Percentiles rank a stretch among this genome's conserved stretches.
Evolutionary conservation across 2,329 filamentous ascomycete genomes (phyloP).

Genomic region (Pyricularia grisea): DNA sequence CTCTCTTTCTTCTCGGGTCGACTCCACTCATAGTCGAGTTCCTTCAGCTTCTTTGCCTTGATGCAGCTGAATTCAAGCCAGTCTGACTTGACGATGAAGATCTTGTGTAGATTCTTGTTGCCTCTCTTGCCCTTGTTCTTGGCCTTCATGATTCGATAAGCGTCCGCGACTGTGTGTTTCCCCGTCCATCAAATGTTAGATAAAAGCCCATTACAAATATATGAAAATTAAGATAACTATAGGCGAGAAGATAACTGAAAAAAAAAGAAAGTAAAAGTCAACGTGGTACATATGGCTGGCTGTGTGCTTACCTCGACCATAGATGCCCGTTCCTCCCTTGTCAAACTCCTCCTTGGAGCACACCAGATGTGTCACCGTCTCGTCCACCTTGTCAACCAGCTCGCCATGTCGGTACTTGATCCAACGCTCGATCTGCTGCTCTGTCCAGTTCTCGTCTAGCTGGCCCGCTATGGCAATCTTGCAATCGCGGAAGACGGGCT

Average conservation of each 20-base stretch:
- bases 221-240: background rate
- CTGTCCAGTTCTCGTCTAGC: slow-evolving; percentile 35
- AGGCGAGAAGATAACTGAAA: background rate
- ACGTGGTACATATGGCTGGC: background rate
- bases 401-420: slow-evolving; percentile 50
- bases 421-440: slow-evolving; percentile 57
- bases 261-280: no score
- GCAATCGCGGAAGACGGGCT: slow-evolving; percentile 11
- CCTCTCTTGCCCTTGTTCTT: background rate
- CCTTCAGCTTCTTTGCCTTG: slow-evolving; percentile 13
- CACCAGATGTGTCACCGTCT: slow-evolving; percentile 63
- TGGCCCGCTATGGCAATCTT: slow-evolving; percentile 46
- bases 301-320: slow-evolving; percentile 22
- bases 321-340: slow-evolving; percentile 24
- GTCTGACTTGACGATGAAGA: slow-evolving; percentile 23
- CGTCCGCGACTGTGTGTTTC: background rate
- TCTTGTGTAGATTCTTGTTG: slow-evolving; percentile 6
- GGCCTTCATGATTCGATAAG: background rate
- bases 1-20: slow-evolving; percentile 16
- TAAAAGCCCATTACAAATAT: background rate
- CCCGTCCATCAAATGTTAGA: slow-evolving; percentile 15
- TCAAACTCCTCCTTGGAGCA: slow-evolving; percentile 50
- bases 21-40: slow-evolving; percentile 25
- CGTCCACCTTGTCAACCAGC: slow-evolving; percentile 40
- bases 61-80: slow-evolving; percentile 40